Percentiles rank a stretch among this genome's conserved stretches.
These are phyloP conservation scores for Capillidium rhysosporum DNA, from an alignment of 371 early-diverging fungal genomes.

Conservation along the genomic window DNA sequence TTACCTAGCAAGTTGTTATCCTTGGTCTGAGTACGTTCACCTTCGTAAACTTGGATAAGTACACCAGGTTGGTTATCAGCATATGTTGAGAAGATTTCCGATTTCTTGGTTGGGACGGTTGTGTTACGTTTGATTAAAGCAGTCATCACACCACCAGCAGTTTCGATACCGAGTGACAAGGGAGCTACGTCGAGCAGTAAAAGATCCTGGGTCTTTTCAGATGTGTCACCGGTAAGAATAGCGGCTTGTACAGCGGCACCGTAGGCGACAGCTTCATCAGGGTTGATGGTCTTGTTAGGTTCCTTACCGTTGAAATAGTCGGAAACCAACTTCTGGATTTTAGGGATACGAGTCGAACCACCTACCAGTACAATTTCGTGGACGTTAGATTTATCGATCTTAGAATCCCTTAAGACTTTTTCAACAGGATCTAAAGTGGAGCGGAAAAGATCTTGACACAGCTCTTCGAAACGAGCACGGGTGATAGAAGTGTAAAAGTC, in stretches of 20 bases:
- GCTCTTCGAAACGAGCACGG: slow-evolving; percentile 86
- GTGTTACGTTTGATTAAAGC: slow-evolving; percentile 92
- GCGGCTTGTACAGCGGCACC: slow-evolving; percentile 99
- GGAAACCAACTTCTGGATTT: slow-evolving; percentile 86
- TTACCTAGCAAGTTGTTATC: slow-evolving; percentile 92
- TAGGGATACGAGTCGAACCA: slow-evolving; percentile 98
- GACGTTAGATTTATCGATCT: slow-evolving; percentile 64
- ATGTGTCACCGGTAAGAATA: slow-evolving; percentile 69
- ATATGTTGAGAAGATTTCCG: slow-evolving; percentile 94
- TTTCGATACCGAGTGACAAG: slow-evolving; percentile 86
- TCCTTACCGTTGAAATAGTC: slow-evolving; percentile 80
- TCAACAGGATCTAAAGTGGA: slow-evolving; percentile 94
- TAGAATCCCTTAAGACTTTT: slow-evolving; percentile 93
- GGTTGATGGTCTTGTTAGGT: slow-evolving; percentile 89
- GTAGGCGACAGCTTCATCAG: slow-evolving; percentile 98
- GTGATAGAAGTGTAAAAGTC: slow-evolving; percentile 87
- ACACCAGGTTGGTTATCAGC: slow-evolving; percentile 97
- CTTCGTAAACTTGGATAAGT: slow-evolving; percentile 93
- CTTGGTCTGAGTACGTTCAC: slow-evolving; percentile 89
- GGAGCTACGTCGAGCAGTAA: slow-evolving; percentile 75
- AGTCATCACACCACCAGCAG: slow-evolving; percentile 95
- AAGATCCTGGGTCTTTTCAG: slow-evolving; percentile 6
- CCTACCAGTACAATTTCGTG: slow-evolving; percentile 98
- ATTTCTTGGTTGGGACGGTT: slow-evolving; percentile 92
- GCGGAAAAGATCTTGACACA: slow-evolving; percentile 75